Base-by-base conservation (phyloP, 768 basidiomycete species). In the Termitomyces sp. region DNA sequence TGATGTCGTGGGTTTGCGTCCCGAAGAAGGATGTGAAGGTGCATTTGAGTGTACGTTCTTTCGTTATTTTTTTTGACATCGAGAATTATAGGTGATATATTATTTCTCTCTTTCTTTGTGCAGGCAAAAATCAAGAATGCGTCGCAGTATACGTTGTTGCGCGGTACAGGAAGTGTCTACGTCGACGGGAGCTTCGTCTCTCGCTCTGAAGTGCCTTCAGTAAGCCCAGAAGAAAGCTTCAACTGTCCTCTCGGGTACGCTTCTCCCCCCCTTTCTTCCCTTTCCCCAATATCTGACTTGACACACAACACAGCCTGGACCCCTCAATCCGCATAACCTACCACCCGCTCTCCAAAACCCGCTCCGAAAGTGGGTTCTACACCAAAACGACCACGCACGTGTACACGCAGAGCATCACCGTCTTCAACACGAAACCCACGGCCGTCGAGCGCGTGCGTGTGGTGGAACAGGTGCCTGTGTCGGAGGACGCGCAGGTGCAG, bases 121-220 rank as follows among this genome's bases (percentile, higher is more conserved):
- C 46, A 70, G 70, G 70, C 70, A 24, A 65, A 66, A 35, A 66
- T 72, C 44, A 68, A 59, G 46, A 72, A 72, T 38, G 61, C 63
- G 0, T 70, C 69, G 6, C 64, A 65, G n/a, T 70, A 64, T 47
- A 65, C 68, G 4, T 38, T 70, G 32, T 54, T 71, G 14, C 38
- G 52, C 22, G 69, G 69, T 1, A 61, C 43, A 4, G 70, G 66
- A 0, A 71, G 64, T 35, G 60, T 71, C 22, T 71, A 69, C 32
- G 65, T 71, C 24, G 67, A 70, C 33, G 66, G 69, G 2, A 67
- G 66, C 51, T 72, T 72, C 56, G 68, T 71, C 20, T 66, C 70
- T 5, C 59, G 64, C 18, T 63, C 69, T 0, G 22, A 57, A 6
- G 50, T 71, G 3, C 68, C 71, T 0, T 36, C 57, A 0, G 68